A percentile compares a stretch with the other conserved stretches of the same genome.
phyloP scores from a whole-genome alignment of 805 yeast species.

The Maudiozyma saulgeensis region DNA sequence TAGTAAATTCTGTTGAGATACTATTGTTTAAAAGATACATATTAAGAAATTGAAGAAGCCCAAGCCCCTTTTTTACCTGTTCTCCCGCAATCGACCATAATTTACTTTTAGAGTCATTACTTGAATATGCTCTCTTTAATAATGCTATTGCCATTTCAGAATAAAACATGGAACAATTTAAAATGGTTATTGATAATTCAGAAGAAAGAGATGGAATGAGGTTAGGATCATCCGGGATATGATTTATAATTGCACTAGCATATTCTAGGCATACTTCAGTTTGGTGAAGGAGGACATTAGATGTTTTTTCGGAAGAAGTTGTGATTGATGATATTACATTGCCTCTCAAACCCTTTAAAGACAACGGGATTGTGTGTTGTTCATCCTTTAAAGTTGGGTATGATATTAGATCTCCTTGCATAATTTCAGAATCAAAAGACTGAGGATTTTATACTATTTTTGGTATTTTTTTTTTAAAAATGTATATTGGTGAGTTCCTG shows the following conservation, averaged over 20 bases:
- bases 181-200: conserved; percentile 6
- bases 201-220: background rate
- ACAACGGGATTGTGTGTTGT: background rate
- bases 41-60: conserved; percentile 14
- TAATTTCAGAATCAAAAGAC: too few relatives aligned
- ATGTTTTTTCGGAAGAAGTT: background rate
- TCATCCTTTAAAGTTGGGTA: too few relatives aligned
- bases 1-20: background rate
- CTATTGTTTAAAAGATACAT: background rate
- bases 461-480: too few relatives aligned
- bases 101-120: conserved; percentile 9
- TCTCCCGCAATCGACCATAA: conserved; percentile 23
- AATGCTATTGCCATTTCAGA: conserved; percentile 16
- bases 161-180: conserved; percentile 16
- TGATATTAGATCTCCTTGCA: too few relatives aligned
- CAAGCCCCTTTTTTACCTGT: conserved; percentile 21
- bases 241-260: background rate
- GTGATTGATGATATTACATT: background rate
- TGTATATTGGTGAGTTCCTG: too few relatives aligned
- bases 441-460: too few relatives aligned
- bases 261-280: background rate
- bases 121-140: conserved; percentile 20
- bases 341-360: background rate
- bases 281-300: background rate
- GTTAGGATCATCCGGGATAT: background rate